These are phyloP conservation scores for Dujonia santamariae DNA, from an alignment of 1,139 yeast genomes.

Conservation along the genomic window DNA sequence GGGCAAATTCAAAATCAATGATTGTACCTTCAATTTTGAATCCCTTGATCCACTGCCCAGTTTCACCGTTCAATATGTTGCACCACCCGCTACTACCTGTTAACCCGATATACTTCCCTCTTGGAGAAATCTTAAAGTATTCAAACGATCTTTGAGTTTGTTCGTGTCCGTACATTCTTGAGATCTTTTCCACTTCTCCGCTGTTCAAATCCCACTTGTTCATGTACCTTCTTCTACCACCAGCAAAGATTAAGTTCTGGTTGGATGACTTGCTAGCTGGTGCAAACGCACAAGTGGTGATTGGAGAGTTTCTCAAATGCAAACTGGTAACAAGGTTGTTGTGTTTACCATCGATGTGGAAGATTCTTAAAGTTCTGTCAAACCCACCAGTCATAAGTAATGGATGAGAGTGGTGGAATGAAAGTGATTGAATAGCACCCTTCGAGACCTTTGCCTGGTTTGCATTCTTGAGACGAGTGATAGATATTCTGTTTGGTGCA, in stretches of 20 bases:
- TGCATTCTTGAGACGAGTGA: constrained; percentile 81
- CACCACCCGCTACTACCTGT: constrained; percentile 91
- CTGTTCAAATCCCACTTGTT: constrained; percentile 83
- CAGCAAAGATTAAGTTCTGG: constrained; percentile 62
- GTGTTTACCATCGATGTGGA: constrained; percentile 86
- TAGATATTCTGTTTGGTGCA: constrained; percentile 69
- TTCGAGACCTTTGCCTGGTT: constrained; percentile 65
- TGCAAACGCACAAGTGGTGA: constrained; percentile 70
- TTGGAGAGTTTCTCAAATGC: constrained; percentile 75
- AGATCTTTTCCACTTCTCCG: constrained; percentile 78
- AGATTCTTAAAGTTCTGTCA: constrained; percentile 82
- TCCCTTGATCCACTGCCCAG: constrained; percentile 84
- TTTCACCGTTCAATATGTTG: constrained; percentile 67
- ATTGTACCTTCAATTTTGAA: constrained; percentile 85
- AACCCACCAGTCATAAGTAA: constrained; percentile 86
- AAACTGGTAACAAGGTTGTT: constrained; percentile 82
- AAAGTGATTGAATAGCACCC: constrained; percentile 77
- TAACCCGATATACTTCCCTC: constrained; percentile 71
- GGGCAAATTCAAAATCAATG: constrained; percentile 73
- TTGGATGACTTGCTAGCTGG: constrained; percentile 26
- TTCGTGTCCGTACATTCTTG: constrained; percentile 91
- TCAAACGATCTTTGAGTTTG: constrained; percentile 85
- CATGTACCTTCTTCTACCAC: constrained; percentile 90
- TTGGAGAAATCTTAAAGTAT: constrained; percentile 67
- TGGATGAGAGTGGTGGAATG: constrained; percentile 86